Evolutionary conservation across 257 asterid species (phyloP).

Genomic region (Ballota nigra): DNA sequence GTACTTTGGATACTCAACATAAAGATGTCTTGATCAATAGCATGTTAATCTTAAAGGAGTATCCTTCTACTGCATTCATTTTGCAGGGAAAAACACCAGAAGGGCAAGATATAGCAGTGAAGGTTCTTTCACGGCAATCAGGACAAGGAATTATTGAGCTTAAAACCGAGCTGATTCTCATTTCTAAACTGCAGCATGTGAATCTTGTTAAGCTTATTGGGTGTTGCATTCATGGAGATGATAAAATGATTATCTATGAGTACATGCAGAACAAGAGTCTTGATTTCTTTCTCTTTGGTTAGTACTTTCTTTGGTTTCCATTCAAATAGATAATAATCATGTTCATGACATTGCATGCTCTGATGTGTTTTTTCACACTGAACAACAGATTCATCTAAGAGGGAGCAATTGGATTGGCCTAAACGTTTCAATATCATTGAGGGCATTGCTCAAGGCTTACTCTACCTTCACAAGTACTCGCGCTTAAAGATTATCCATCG

Average conservation of each 20-base stretch:
- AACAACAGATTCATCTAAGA: constrained; percentile 25
- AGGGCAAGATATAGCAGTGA: constrained; percentile 58
- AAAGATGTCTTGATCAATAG: neutral
- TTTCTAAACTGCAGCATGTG: constrained; percentile 62
- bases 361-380: neutral
- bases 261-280: constrained; percentile 67
- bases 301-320: neutral
- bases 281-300: constrained; percentile 54
- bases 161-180: constrained; percentile 54
- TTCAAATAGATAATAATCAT: too few relatives aligned
- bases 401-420: constrained; percentile 35
- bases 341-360: neutral
- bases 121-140: constrained; percentile 51
- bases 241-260: constrained; percentile 59
- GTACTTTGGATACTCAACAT: neutral
- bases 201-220: constrained; percentile 62
- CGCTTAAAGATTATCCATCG: constrained; percentile 55
- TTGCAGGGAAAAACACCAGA: constrained; percentile 48
- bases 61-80: neutral
- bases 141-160: constrained; percentile 65
- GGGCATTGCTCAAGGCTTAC: constrained; percentile 55
- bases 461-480: constrained; percentile 65
- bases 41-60: neutral
- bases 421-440: constrained; percentile 39
- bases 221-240: constrained; percentile 50